These are phyloP conservation scores for Penicillium mononematosum DNA, from an alignment of 495 filamentous ascomycete genomes.

Conservation along the genomic window DNA sequence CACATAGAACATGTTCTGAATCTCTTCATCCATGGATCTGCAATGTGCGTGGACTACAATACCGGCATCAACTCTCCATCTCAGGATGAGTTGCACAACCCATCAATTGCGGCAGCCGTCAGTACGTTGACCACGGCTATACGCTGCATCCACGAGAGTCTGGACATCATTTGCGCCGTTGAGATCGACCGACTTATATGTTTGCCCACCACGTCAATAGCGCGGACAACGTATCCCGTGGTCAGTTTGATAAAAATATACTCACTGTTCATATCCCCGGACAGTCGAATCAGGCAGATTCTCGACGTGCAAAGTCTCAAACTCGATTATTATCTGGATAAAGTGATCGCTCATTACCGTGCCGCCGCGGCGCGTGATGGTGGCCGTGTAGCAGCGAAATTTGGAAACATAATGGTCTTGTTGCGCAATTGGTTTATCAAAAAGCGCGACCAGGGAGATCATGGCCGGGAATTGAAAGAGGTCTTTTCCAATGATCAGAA, in stretches of 20 bases:
- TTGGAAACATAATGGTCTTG: constrained; percentile 71
- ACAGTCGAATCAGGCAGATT: constrained; percentile 70
- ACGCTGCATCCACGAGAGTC: constrained; percentile 66
- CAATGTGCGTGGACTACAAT: constrained; percentile 67
- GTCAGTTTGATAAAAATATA: constrained; percentile 89
- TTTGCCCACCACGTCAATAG: constrained; percentile 73
- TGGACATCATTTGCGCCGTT: constrained; percentile 66
- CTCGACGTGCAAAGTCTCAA: constrained; percentile 72
- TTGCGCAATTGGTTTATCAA: constrained; percentile 69
- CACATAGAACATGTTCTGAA: constrained; percentile 53
- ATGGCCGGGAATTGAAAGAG: constrained; percentile 30
- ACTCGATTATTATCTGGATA: constrained; percentile 72
- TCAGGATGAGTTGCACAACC: constrained; percentile 30
- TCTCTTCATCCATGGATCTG: constrained; percentile 85
- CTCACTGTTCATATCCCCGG: constrained; percentile 66
- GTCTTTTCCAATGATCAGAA: constrained; percentile 21
- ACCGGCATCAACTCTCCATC: constrained; percentile 17
- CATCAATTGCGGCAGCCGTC: constrained; percentile 63
- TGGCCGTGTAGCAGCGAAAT: constrained; percentile 71
- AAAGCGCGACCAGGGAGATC: constrained; percentile 49
- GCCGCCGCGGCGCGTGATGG: constrained; percentile 61
- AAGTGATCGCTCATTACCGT: constrained; percentile 64
- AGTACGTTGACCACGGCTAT: constrained; percentile 71
- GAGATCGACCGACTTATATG: constrained; percentile 61
- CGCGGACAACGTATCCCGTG: constrained; percentile 76